phyloP scores from a whole-genome alignment of 1,284 basidiomycete species.

The Chalciporus sp. region DNA sequence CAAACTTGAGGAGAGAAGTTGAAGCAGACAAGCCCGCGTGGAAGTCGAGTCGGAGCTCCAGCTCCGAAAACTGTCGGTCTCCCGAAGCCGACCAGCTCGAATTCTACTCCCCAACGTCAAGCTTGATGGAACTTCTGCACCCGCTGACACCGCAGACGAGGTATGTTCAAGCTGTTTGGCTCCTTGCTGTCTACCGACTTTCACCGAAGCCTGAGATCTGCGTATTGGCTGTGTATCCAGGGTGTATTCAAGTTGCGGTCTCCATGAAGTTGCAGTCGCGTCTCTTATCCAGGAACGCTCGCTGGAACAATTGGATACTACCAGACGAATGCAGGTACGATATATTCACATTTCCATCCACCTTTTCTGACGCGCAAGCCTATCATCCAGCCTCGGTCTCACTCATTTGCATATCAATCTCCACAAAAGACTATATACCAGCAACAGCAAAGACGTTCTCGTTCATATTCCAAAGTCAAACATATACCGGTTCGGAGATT shows the following conservation, averaged over 20 bases:
- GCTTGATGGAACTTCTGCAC: background rate
- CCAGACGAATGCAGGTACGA: background rate
- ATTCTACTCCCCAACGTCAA: background rate
- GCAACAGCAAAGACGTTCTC: constrained; percentile 17
- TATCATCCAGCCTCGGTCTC: background rate
- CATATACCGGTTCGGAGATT: constrained; percentile 54
- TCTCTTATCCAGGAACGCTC: constrained; percentile 5
- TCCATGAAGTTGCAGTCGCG: constrained; percentile 7
- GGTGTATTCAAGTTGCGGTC: background rate
- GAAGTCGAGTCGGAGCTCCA: background rate
- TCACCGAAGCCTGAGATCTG: background rate
- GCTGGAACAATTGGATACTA: constrained; percentile 1
- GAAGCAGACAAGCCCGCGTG: too few species aligned
- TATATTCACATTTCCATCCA: background rate
- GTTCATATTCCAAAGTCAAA: constrained; percentile 48
- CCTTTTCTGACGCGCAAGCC: background rate
- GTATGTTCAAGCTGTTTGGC: too few species aligned
- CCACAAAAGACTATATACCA: constrained; percentile 9
- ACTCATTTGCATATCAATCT: background rate
- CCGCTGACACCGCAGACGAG: background rate
- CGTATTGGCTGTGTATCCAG: background rate
- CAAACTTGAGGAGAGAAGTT: too few species aligned
- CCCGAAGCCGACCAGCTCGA: background rate
- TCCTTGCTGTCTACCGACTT: too few species aligned
- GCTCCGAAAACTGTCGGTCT: background rate